phyloP scores from a whole-genome alignment of 2,329 filamentous ascomycete genomes.

The Scytalidium sp. region DNA sequence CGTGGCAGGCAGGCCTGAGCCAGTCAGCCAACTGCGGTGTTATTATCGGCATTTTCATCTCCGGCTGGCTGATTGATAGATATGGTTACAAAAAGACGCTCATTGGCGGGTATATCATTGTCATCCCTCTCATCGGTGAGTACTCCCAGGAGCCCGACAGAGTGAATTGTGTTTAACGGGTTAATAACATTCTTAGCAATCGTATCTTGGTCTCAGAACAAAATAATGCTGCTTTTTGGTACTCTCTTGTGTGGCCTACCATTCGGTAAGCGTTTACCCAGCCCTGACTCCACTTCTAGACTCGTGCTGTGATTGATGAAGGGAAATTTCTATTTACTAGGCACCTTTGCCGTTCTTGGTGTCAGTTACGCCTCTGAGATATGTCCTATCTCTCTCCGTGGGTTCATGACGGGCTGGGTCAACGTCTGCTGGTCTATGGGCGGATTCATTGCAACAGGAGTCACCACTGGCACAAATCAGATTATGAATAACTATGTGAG shows the following conservation, averaged over 20 bases:
- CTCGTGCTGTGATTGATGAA: conserved; percentile 1
- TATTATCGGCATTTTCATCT: conserved; percentile 3
- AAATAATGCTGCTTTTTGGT: not conserved
- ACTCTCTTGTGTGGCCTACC: conserved; percentile 1
- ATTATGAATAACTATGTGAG: not conserved
- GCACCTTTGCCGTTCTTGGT: conserved; percentile 22
- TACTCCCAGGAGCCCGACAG: not conserved
- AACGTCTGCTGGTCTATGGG: conserved; percentile 33
- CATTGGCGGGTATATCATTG: conserved; percentile 4
- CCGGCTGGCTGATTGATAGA: conserved; percentile 4
- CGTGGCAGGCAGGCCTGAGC: not conserved
- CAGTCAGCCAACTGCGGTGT: not conserved
- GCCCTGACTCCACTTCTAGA: not conserved
- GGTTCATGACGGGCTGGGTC: conserved; percentile 49
- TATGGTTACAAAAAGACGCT: conserved; percentile 8
- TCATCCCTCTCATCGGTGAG: not conserved
- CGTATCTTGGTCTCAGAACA: not conserved
- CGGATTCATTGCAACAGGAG: conserved; percentile 43
- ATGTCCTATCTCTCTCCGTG: conserved; percentile 46
- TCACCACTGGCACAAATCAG: conserved; percentile 31
- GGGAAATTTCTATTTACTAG: not conserved
- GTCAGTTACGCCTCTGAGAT: conserved; percentile 39
- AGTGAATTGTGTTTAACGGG: not conserved
- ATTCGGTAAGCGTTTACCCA: conserved; percentile 1
- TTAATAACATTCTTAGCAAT: not conserved